phyloP scores from a whole-genome alignment of 2,329 filamentous ascomycete species.

The Ceratocystis cubensis region DNA sequence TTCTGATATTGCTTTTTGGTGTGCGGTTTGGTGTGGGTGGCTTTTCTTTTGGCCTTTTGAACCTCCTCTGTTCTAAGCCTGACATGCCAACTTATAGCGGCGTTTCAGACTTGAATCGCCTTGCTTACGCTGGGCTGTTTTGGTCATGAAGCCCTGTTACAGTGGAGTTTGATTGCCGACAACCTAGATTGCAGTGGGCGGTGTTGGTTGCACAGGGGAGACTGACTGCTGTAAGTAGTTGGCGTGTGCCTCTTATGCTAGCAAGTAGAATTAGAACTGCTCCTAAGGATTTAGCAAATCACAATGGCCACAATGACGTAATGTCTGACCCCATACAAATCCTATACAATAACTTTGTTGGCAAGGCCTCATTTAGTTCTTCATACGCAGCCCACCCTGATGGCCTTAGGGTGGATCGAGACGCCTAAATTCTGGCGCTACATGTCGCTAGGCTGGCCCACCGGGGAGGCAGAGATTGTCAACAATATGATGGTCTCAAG shows the following conservation, averaged over 20 bases:
- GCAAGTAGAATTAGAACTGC: background rate
- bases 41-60: background rate
- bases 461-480: background rate
- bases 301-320: constrained; percentile 3
- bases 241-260: background rate
- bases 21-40: background rate
- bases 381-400: background rate
- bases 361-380: constrained; percentile 1
- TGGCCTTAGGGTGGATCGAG: background rate
- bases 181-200: background rate
- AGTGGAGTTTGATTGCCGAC: background rate
- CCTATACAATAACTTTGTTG: background rate
- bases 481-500: background rate
- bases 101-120: background rate
- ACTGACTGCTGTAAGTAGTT: background rate
- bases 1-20: background rate
- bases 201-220: background rate
- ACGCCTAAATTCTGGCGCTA: background rate
- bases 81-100: background rate
- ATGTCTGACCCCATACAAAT: background rate
- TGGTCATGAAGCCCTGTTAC: background rate
- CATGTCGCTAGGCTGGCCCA: background rate
- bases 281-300: no score
- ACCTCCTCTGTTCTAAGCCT: background rate
- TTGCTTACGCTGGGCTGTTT: background rate